Evolutionary conservation across 345 rosid species (phyloP), one percentile per base, ranked within the genome.

Genomic region (Lepidium didymum): DNA sequence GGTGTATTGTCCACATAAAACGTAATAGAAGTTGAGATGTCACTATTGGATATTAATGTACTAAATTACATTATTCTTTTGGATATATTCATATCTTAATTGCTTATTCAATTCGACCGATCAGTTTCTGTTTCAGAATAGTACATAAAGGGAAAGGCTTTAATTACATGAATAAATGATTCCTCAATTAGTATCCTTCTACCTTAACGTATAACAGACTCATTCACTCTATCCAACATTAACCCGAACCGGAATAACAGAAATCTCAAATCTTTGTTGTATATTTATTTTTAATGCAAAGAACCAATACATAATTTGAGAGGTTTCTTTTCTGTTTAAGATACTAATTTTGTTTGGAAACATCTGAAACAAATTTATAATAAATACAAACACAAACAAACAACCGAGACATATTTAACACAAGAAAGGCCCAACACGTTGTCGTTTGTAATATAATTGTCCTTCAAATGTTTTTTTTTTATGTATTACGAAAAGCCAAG

Each of bases 41-140:
- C 77, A 51, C 67, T 67, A 1, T 73, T 73, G 5, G n/a, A n/a
- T 73, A 73, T 73, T 65, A 7, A 73, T 73, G 66, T 59, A 66
- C 77, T 66, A 73, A 40, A 5, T 35, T 66, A 42, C 72, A 58
- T 66, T 56, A 58, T 65, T 58, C 72, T 42, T 51, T 73, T 73
- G 72, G 71, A 65, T 73, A 57, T 50, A 49, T 73, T 65, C 72
- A 65, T 57, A 57, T 57, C 38, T 31, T 19, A 19, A 19, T 19
- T 31, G 41, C 11, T 31, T 56, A 57, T 65, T 65, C 10, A 73
- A 57, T 73, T 73, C 72, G 61, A 58, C 66, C 61, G 58, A 47
- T 72, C 58, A 63, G 56, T 71, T 43, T 60, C 44, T 45, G 68
- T 63, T 69, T 64, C 70, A 27, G 59, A 64, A 27, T 29, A 29